phyloP scores from a whole-genome alignment of 805 yeast genomes.

The Zygotorulaspora sp. region DNA sequence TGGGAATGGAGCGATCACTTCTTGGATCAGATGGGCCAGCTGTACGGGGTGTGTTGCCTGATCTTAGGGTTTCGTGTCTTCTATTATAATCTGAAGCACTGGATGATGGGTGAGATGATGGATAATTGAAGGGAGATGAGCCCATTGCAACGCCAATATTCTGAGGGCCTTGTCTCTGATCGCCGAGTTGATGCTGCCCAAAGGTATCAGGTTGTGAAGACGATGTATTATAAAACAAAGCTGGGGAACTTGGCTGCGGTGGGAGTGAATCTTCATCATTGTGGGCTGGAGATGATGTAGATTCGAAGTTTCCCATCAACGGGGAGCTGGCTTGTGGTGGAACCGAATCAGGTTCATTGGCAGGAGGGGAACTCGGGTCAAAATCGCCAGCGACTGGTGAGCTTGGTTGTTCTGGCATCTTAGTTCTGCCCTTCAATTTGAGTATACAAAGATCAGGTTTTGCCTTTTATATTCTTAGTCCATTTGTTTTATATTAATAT shows the following conservation, averaged over 20 bases:
- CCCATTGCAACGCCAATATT: constrained; percentile 27
- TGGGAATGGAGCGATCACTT: constrained; percentile 38
- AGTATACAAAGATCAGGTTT: too few species aligned
- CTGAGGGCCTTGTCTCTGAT: constrained; percentile 9
- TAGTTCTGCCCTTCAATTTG: too few species aligned
- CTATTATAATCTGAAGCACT: constrained; percentile 22
- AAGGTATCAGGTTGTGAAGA: constrained; percentile 32
- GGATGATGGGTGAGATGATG: constrained; percentile 37
- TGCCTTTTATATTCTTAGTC: too few species aligned
- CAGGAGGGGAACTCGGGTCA: constrained; percentile 35
- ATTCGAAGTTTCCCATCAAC: constrained; percentile 7
- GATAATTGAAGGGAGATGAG: constrained; percentile 45
- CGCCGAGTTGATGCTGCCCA: constrained; percentile 21
- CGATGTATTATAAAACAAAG: constrained; percentile 33
- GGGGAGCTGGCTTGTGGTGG: constrained; percentile 38
- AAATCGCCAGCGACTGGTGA: constrained; percentile 36
- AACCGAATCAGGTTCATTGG: constrained; percentile 35
- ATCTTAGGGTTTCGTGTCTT: constrained; percentile 11
- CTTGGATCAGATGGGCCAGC: constrained; percentile 41
- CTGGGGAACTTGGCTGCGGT: constrained; percentile 38
- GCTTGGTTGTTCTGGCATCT: constrained; percentile 35
- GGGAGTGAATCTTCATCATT: constrained; percentile 34
- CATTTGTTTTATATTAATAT: too few species aligned
- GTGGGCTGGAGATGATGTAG: constrained; percentile 29
- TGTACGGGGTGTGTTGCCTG: constrained; percentile 23